Conservation (phyloP, 2,329 filamentous ascomycete species). For the Diplocarpon rosae region DNA sequence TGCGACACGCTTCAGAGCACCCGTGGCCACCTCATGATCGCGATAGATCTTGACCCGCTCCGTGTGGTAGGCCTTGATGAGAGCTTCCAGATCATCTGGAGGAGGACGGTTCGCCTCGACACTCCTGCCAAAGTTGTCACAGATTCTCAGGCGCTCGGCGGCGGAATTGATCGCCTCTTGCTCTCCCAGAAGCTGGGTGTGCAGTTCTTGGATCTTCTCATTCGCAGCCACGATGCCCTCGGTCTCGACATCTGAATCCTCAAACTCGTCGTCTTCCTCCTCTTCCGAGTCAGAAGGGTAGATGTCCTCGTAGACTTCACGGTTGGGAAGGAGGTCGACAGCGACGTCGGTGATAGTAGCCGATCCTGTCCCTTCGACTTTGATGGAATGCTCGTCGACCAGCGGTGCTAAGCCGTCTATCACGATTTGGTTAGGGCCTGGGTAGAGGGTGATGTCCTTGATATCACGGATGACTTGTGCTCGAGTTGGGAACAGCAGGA, state of each 20-base stretch:
- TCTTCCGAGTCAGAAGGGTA: slow-evolving; percentile 28
- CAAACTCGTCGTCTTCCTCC: slow-evolving; percentile 23
- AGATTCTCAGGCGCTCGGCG: slow-evolving; percentile 18
- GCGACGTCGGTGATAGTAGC: slow-evolving; percentile 52
- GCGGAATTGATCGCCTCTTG: slow-evolving; percentile 26
- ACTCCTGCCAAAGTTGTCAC: slow-evolving; percentile 21
- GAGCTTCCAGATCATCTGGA: slow-evolving; percentile 16
- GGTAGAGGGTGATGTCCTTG: slow-evolving; percentile 38
- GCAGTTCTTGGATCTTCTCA: slow-evolving; percentile 18
- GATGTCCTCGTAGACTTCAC: slow-evolving; percentile 33
- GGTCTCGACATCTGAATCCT: slow-evolving; percentile 24
- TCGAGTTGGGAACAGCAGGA: slow-evolving; percentile 50
- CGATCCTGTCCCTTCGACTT: slow-evolving; percentile 46
- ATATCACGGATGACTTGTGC: slow-evolving; percentile 52
- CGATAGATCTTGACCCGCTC: slow-evolving; percentile 28
- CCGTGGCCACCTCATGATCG: slow-evolving; percentile 30
- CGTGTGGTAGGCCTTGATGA: slow-evolving; percentile 18
- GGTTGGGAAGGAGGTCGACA: slow-evolving; percentile 43
- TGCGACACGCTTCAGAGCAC: slow-evolving; percentile 27
- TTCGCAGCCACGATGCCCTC: slow-evolving; percentile 17
- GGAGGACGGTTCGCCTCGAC: slow-evolving; percentile 13
- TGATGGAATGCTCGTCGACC: slow-evolving; percentile 45
- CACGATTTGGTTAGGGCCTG: slow-evolving; percentile 45
- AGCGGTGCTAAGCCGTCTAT: slow-evolving; percentile 41
- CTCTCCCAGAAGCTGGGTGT: slow-evolving; percentile 15